phyloP scores from a whole-genome alignment of 768 basidiomycete species.

The Tylopilus sp. region DNA sequence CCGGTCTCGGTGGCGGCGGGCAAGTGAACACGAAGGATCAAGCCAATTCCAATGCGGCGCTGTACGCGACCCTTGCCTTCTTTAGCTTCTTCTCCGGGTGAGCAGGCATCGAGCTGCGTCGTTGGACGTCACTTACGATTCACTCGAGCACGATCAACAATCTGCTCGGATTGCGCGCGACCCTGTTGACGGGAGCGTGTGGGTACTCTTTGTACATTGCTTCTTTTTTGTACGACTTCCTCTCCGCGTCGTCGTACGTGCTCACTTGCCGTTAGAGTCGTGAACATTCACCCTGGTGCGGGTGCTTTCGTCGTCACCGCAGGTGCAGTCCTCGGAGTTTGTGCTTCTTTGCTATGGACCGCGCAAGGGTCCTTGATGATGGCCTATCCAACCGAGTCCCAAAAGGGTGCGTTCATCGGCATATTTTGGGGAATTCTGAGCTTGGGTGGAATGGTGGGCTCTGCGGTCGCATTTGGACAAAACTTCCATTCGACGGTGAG shows the following conservation, averaged over 20 bases:
- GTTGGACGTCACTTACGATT: not conserved
- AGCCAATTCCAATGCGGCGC: slow-evolving; percentile 64
- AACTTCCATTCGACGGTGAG: slow-evolving; percentile 62
- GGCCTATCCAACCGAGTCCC: slow-evolving; percentile 53
- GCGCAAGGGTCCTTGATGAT: slow-evolving; percentile 54
- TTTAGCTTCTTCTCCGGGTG: slow-evolving; percentile 71
- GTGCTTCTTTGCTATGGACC: slow-evolving; percentile 53
- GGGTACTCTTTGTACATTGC: slow-evolving; percentile 53
- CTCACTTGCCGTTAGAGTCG: slow-evolving; percentile 38
- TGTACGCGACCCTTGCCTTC: slow-evolving; percentile 63
- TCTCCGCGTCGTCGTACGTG: not conserved
- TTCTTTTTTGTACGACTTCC: slow-evolving; percentile 38
- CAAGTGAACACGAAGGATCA: slow-evolving; percentile 60
- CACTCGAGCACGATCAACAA: slow-evolving; percentile 68
- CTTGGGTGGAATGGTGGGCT: slow-evolving; percentile 73
- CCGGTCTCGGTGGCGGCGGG: slow-evolving; percentile 66
- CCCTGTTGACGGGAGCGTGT: slow-evolving; percentile 47
- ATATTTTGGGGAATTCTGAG: slow-evolving; percentile 75
- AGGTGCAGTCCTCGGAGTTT: slow-evolving; percentile 48
- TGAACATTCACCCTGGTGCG: slow-evolving; percentile 35
- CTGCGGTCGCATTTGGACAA: slow-evolving; percentile 68
- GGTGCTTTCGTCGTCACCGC: slow-evolving; percentile 45
- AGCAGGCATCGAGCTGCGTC: slow-evolving; percentile 4
- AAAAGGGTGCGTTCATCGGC: slow-evolving; percentile 51
- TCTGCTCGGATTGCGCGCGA: slow-evolving; percentile 47